phyloP scores from a whole-genome alignment of 2,329 filamentous ascomycete species.

The Hyphodiscus sp. region DNA sequence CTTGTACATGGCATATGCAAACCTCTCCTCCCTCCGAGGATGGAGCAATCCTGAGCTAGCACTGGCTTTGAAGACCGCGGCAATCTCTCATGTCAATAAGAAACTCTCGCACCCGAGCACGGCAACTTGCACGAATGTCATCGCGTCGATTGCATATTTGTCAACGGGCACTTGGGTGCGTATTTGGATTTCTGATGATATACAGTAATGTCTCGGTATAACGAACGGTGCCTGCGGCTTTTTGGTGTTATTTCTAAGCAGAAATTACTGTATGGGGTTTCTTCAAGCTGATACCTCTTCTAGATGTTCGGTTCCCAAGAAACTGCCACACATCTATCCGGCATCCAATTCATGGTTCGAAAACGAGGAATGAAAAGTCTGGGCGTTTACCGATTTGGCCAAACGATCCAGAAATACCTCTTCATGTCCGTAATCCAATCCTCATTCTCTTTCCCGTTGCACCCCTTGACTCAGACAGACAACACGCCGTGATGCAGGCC shows the following conservation, averaged over 20 bases:
- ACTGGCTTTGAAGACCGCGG: background rate
- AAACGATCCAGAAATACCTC: background rate
- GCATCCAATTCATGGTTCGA: background rate
- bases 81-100: background rate
- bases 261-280: no score
- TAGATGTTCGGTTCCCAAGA: background rate
- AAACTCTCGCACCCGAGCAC: background rate
- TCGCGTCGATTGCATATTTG: background rate
- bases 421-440: background rate
- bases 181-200: background rate
- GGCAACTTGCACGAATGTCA: slow-evolving; percentile 1
- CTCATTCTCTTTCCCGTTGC: background rate
- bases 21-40: background rate
- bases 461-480: background rate
- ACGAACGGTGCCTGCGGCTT: no score
- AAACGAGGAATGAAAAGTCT: slow-evolving; percentile 1
- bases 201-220: no score
- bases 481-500: background rate
- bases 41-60: background rate
- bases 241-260: no score
- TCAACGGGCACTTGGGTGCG: background rate
- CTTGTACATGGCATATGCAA: slow-evolving; percentile 3
- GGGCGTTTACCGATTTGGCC: background rate
- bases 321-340: background rate
- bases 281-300: background rate